Conservation (phyloP, 345 rosid species). For the Clausena lansium region DNA sequence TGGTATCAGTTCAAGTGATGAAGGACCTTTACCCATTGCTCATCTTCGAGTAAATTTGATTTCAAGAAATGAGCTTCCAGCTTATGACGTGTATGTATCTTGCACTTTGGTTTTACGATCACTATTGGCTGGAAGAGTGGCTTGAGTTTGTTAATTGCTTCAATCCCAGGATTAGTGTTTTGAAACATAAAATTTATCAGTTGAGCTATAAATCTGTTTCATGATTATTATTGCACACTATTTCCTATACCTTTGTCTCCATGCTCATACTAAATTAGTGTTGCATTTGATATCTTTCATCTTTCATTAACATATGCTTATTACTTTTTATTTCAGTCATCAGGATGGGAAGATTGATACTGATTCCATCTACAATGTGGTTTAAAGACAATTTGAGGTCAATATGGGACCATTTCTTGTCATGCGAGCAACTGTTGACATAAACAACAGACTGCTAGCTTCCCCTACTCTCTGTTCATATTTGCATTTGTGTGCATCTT, state of each 20-base stretch:
- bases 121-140: neutral
- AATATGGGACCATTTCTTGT: slow-evolving; percentile 41
- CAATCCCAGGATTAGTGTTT: no score
- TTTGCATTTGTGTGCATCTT: neutral
- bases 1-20: no score
- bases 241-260: neutral
- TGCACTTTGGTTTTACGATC: neutral
- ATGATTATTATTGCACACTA: neutral
- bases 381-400: slow-evolving; percentile 31
- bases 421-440: neutral
- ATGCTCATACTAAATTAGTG: neutral
- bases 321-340: neutral
- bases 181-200: neutral
- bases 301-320: neutral
- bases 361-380: slow-evolving; percentile 12
- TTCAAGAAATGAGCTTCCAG: neutral
- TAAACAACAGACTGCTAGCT: neutral
- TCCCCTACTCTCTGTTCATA: neutral
- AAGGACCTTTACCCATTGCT: neutral
- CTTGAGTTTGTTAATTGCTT: neutral
- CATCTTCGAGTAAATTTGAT: neutral
- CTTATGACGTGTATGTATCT: neutral
- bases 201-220: neutral
- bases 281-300: no score
- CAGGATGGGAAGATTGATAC: slow-evolving; percentile 28